Percentiles rank a stretch among this genome's conserved stretches.
Conservation (phyloP, 495 filamentous ascomycete species). For the Aspergillus affinis region DNA sequence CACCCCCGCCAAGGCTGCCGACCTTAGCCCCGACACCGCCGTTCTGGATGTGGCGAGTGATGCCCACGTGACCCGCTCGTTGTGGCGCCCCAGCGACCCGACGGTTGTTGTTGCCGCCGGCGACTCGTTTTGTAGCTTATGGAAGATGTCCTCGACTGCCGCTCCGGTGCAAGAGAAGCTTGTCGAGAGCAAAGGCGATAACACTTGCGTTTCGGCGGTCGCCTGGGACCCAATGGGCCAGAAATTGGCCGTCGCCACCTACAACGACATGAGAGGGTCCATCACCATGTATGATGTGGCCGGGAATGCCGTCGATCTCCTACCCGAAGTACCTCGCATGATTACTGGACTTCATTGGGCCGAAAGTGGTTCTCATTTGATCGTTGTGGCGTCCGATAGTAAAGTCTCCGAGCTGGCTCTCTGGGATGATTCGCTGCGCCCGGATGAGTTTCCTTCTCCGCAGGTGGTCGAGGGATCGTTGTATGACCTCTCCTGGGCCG, state of each 20-base stretch:
- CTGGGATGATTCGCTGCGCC: conserved; percentile 45
- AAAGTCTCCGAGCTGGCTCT: conserved; percentile 43
- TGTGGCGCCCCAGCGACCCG: conserved; percentile 77
- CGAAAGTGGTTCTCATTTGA: conserved; percentile 36
- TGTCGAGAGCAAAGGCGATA: conserved; percentile 34
- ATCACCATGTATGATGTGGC: conserved; percentile 67
- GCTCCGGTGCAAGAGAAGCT: conserved; percentile 40
- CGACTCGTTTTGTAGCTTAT: conserved; percentile 77
- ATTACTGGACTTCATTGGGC: conserved; percentile 46
- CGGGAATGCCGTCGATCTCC: conserved; percentile 53
- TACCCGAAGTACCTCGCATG: conserved; percentile 48
- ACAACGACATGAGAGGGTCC: conserved; percentile 58
- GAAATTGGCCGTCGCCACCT: conserved; percentile 68
- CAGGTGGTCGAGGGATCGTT: conserved; percentile 39
- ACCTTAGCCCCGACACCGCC: conserved; percentile 65
- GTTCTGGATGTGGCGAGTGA: conserved; percentile 61
- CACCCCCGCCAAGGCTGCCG: conserved; percentile 54
- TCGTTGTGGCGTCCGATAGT: conserved; percentile 45
- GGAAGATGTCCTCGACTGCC: conserved; percentile 57
- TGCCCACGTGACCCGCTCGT: conserved; percentile 65
- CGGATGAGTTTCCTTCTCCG: conserved; percentile 43
- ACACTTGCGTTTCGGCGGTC: conserved; percentile 53
- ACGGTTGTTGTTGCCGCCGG: conserved; percentile 72
- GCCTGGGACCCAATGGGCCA: conserved; percentile 70
- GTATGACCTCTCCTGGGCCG: conserved; percentile 41